phyloP scores from a whole-genome alignment of 176 grass and related monocot genomes.

The Ensete ventricosum region DNA sequence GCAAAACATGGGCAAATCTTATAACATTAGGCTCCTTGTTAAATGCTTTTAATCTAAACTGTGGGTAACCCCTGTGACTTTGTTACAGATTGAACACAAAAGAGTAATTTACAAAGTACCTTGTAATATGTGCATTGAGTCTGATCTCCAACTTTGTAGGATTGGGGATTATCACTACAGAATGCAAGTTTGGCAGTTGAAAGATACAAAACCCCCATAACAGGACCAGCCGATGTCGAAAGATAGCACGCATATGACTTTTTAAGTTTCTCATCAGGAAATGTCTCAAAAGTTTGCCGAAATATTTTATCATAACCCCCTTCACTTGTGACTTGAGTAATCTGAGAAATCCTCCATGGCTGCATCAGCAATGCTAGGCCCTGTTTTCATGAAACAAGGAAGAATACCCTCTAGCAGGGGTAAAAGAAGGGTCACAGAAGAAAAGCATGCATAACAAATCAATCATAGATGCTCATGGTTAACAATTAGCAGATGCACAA shows the following conservation, averaged over 20 bases:
- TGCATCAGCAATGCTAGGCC: constrained; percentile 88
- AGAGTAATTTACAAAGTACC: constrained; percentile 30
- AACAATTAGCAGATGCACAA: no score
- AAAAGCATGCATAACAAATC: no score
- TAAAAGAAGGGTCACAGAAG: neutral
- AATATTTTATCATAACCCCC: constrained; percentile 98
- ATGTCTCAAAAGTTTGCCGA: constrained; percentile 72
- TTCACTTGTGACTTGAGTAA: constrained; percentile 87
- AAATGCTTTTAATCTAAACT: no score
- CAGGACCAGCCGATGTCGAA: constrained; percentile 85
- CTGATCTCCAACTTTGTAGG: constrained; percentile 77
- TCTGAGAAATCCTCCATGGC: constrained; percentile 87
- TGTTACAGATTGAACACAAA: neutral
- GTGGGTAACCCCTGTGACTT: neutral
- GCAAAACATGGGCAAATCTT: no score
- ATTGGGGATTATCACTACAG: constrained; percentile 84
- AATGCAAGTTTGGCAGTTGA: constrained; percentile 98
- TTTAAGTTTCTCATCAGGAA: constrained; percentile 74
- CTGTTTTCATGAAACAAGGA: constrained; percentile 74
- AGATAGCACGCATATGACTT: constrained; percentile 83
- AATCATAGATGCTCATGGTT: no score
- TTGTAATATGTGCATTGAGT: constrained; percentile 96
- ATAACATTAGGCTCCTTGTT: no score
- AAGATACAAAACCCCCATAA: no score
- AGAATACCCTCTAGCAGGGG: neutral